Base-by-base conservation (phyloP, 495 filamentous ascomycete genomes). In the Penicillium lagena region DNA sequence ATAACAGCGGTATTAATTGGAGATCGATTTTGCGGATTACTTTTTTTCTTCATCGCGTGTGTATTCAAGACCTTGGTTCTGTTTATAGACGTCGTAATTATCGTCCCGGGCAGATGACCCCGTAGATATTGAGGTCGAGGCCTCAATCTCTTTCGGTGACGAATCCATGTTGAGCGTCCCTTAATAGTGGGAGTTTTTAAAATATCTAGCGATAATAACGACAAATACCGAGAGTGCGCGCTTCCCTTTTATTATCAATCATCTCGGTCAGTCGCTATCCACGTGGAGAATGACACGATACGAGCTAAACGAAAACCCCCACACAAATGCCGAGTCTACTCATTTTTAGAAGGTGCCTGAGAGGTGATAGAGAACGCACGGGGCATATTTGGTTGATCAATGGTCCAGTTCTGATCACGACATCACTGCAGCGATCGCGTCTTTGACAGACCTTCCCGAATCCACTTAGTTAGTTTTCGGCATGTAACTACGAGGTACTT, bases 1-100 rank as follows among this genome's bases (percentile, higher is more conserved):
- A 74, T 2, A 84, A 57, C 17, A 81, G 54, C 0, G 80, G 78
- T 28, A 82, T 60, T 39, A 83, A 55, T 11, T 69, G 63, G 12
- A 63, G 41, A 49, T 82, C 80, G 42, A 82, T 79, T 53, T 73
- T 77, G 13, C 74, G 58, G 11, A 82, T 50, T 1, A 81, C 72
- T 32, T 51, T 59, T 34, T 70, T 72, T 67, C 72, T 49, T 80
- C 75, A 12, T 57, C 48, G 7, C 64, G 55, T 35, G 73, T 67
- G 40, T 78, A 59, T 69, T 60, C 54, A 0, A 63, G 32, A 1
- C 45, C 56, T 10, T 40, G 47, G 15, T 58, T 37, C 40, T 55
- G 49, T 10, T 42, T 41, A 17, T 54, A 58, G 37, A 60, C 51
- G 0, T 51, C 54, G 50, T 60, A 63, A 13, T 49, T 60, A 2